Conservation (phyloP, 768 basidiomycete genomes). For the Pleurotus salmoneostramineus region DNA sequence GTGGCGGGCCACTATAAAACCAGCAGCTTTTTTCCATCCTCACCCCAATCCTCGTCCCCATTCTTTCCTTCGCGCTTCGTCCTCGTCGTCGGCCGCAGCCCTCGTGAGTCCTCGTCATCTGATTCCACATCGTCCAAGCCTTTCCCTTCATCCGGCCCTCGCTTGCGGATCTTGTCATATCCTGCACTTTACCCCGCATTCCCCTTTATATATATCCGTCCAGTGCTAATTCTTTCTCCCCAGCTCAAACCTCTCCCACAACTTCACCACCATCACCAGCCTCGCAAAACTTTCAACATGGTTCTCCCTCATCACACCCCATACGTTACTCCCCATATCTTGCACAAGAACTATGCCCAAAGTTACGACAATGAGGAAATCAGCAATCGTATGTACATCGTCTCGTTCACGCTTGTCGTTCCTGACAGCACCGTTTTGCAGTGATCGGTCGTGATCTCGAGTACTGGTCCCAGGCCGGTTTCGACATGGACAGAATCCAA, state of each 20-base stretch:
- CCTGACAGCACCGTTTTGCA: slow-evolving; percentile 23
- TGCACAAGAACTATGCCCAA: slow-evolving; percentile 84
- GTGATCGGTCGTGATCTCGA: slow-evolving; percentile 92
- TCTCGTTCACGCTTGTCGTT: not conserved
- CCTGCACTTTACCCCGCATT: not conserved
- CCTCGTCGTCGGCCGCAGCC: slow-evolving; percentile 12
- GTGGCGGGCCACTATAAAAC: slow-evolving; percentile 27
- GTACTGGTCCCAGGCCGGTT: slow-evolving; percentile 98
- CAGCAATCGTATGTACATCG: slow-evolving; percentile 46
- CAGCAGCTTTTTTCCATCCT: slow-evolving; percentile 10
- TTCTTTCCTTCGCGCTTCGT: slow-evolving; percentile 14
- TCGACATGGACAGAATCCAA: slow-evolving; percentile 97
- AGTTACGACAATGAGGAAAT: slow-evolving; percentile 60
- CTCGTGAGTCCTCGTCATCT: not conserved
- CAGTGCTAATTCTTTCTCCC: slow-evolving; percentile 11
- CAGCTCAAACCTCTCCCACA: slow-evolving; percentile 10
- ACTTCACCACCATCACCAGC: not conserved
- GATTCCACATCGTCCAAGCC: not conserved
- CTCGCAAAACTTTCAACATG: slow-evolving; percentile 37
- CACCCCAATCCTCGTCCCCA: not conserved
- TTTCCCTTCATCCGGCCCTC: not conserved
- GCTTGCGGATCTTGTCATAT: not conserved
- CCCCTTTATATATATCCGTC: slow-evolving; percentile 11
- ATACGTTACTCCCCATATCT: slow-evolving; percentile 86
- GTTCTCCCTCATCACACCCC: slow-evolving; percentile 71